Evolutionary conservation across 1,284 basidiomycete species (phyloP), one percentile per base, ranked within the genome.

Genomic region (Rhodotorula sp.): DNA sequence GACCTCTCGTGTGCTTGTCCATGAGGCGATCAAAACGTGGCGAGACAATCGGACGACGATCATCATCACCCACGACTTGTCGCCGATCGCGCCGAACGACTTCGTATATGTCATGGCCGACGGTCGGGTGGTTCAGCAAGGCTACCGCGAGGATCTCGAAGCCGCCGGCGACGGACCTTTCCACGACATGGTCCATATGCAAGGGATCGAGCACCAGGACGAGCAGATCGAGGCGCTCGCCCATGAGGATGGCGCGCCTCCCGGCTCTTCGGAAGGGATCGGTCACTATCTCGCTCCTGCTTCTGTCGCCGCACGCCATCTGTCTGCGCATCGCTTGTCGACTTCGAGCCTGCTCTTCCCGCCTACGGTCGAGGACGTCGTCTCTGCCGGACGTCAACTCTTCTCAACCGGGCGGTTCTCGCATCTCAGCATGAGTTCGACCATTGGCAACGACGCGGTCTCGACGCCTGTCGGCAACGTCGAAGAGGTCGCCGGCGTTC

Each of bases 41-140:
- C 85, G 93, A 28, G 81, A 81, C 34, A 90, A 91, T 81, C 89
- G 87, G 79, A 97, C 95, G 0, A 99, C 95, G 0, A 89, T 99
- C 78, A 89, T 98, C 71, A 97, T 98, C 82, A 97, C 95, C 0
- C 95, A 98, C 81, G 95, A 98, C 78, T 86, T 98, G 18, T 89
- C 89, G 0, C 91, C 94, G 78, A 91, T 99, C 76, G 83, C 83
- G 6, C 66, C 84, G 0, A 81, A 84, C 23, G 95, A 98, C 81
- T 98, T 95, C 77, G 90, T 95, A 21, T 97, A 98, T 80, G 90
- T 98, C 6, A 88, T 99, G 84, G 88, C 89, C 74, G 83, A 88
- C 34, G 95, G 95, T 0, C 75, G 81, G 0, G 87, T 98, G n/a
- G 89, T 88, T 52, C 91, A 98, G 79, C 89, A 94, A 78, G 95